A percentile compares a stretch with the other conserved stretches of the same genome.
Evolutionary conservation across 371 early-diverging fungal species (phyloP).

Genomic region (Actinomortierella wolfii): DNA sequence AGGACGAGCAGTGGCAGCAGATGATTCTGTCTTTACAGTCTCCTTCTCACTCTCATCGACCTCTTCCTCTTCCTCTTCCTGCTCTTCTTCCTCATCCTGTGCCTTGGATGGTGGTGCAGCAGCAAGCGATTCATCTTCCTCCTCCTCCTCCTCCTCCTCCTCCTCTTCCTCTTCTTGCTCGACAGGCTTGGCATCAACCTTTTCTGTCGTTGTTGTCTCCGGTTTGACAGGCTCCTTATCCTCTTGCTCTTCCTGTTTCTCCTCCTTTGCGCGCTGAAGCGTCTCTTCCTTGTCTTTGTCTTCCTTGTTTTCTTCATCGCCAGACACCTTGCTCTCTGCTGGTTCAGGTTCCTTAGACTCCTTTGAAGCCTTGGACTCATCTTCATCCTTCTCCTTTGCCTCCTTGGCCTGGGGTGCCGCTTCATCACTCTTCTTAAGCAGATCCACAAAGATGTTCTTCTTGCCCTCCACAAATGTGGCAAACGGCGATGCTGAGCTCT

Average conservation of each 20-base stretch:
- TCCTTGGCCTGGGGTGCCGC: too few species aligned
- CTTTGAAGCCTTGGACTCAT: background rate
- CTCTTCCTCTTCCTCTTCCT: slow-evolving; percentile 6
- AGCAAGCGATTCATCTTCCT: background rate
- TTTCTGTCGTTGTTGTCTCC: too few species aligned
- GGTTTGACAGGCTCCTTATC: slow-evolving; percentile 27
- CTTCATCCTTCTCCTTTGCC: too few species aligned
- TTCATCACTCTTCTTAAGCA: too few species aligned
- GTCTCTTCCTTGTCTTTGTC: slow-evolving; percentile 3
- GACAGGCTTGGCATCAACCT: slow-evolving; percentile 46
- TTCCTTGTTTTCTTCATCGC: background rate
- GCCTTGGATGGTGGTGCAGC: background rate
- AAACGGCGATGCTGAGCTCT: too few species aligned
- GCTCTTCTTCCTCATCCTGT: slow-evolving; percentile 6
- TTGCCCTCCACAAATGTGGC: too few species aligned
- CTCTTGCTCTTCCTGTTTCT: slow-evolving; percentile 5
- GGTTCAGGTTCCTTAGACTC: too few species aligned
- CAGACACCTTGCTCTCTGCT: too few species aligned
- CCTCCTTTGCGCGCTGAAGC: background rate
- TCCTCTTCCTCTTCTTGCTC: slow-evolving; percentile 24
- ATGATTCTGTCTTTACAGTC: slow-evolving; percentile 25
- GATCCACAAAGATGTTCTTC: too few species aligned
- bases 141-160: slow-evolving; percentile 7
- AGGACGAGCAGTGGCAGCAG: too few species aligned
- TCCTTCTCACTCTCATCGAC: slow-evolving; percentile 41